Evolutionary conservation across 345 rosid species (phyloP).

Genomic region (Euphorbia tirucalli): DNA sequence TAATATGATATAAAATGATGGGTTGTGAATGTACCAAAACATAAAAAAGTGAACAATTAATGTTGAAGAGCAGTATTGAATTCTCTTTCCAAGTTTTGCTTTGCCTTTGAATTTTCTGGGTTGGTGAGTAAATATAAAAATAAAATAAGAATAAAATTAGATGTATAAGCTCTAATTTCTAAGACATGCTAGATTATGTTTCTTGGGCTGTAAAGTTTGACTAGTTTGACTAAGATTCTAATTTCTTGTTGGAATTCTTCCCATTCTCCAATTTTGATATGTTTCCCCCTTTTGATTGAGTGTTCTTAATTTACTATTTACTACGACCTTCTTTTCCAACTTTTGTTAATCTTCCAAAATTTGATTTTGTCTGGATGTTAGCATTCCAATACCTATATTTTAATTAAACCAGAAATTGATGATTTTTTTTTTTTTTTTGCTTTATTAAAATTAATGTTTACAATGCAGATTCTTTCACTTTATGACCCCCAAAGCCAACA

Average conservation of each 20-base stretch:
- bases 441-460: too few relatives aligned
- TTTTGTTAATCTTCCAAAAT: constrained; percentile 3
- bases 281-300: constrained; percentile 22
- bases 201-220: constrained; percentile 39
- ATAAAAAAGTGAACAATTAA: too few relatives aligned
- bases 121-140: too few relatives aligned
- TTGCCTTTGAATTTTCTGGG: too few relatives aligned
- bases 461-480: constrained; percentile 33
- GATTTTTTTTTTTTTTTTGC: constrained; percentile 19
- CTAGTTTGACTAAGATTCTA: constrained; percentile 35
- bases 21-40: too few relatives aligned
- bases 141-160: constrained; percentile 10
- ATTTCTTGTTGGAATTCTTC: constrained; percentile 10
- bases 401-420: not conserved
- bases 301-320: too few relatives aligned
- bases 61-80: too few relatives aligned
- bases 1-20: too few relatives aligned
- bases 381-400: constrained; percentile 1
- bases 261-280: constrained; percentile 40
- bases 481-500: constrained; percentile 17
- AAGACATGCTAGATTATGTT: constrained; percentile 29
- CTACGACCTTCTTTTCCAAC: too few relatives aligned
- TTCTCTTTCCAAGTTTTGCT: too few relatives aligned
- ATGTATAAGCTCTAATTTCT: too few relatives aligned
- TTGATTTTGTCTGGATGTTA: not conserved